Evolutionary conservation across 2,329 filamentous ascomycete genomes (phyloP).

Genomic region (Venturiaceae sp.): DNA sequence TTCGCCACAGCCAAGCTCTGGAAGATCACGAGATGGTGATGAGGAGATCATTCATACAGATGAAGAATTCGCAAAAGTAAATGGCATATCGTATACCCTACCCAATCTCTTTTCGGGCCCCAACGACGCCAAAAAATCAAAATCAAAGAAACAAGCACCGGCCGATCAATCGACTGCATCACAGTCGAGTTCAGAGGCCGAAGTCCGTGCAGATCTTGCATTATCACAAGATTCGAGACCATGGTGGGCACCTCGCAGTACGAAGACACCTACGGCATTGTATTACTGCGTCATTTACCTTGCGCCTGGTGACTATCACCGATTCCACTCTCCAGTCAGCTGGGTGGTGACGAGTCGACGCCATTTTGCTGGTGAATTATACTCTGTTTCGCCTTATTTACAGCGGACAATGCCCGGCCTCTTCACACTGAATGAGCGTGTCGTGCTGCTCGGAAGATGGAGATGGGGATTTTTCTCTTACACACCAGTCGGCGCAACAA

Average conservation of each 20-base stretch:
- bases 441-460: constrained; percentile 89
- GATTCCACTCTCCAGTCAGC: constrained; percentile 88
- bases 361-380: constrained; percentile 96
- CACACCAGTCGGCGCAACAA: constrained; percentile 91
- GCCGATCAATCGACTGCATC: constrained; percentile 62
- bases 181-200: constrained; percentile 63
- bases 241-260: constrained; percentile 35
- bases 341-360: constrained; percentile 93
- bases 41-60: constrained; percentile 65
- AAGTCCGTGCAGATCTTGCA: constrained; percentile 77
- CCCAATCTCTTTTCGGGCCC: constrained; percentile 77
- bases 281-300: constrained; percentile 96
- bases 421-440: constrained; percentile 93
- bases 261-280: constrained; percentile 50
- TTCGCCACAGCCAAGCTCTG: constrained; percentile 22
- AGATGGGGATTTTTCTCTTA: constrained; percentile 96
- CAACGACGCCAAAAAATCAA: constrained; percentile 30
- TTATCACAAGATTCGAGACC: constrained; percentile 49
- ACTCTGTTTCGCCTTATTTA: constrained; percentile 88
- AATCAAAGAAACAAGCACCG: constrained; percentile 4
- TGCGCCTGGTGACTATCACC: constrained; percentile 94
- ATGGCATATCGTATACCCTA: constrained; percentile 91
- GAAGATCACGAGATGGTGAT: constrained; percentile 28
- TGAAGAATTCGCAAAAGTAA: constrained; percentile 87
- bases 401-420: constrained; percentile 86